Conservation (phyloP, 1,284 basidiomycete species). For the Mixia osmundae region DNA sequence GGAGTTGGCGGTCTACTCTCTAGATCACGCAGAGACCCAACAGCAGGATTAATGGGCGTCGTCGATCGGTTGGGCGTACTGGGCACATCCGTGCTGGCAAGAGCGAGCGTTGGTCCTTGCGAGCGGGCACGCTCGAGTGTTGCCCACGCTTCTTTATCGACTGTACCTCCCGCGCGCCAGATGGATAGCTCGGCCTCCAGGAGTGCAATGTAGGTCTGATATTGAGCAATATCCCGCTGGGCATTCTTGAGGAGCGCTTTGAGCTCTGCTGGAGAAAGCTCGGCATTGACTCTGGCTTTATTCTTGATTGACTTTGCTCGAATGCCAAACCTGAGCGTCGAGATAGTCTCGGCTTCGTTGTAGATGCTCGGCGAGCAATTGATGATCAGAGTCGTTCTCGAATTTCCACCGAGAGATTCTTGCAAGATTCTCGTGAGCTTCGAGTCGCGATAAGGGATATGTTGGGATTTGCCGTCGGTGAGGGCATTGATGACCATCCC, state of each 20-base stretch:
- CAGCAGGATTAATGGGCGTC: slow-evolving; percentile 53
- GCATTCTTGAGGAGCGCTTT: slow-evolving; percentile 79
- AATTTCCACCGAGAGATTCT: slow-evolving; percentile 98
- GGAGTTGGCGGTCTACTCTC: slow-evolving; percentile 26
- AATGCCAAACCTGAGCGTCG: slow-evolving; percentile 92
- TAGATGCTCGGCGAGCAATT: slow-evolving; percentile 95
- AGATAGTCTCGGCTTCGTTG: slow-evolving; percentile 92
- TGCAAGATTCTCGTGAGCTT: slow-evolving; percentile 97
- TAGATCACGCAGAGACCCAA: slow-evolving; percentile 43
- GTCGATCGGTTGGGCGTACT: slow-evolving; percentile 32
- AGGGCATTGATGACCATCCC: slow-evolving; percentile 99
- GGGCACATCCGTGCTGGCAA: slow-evolving; percentile 27
- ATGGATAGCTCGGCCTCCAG: slow-evolving; percentile 76
- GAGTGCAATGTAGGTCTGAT: slow-evolving; percentile 65
- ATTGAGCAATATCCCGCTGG: slow-evolving; percentile 55
- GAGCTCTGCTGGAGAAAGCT: slow-evolving; percentile 87
- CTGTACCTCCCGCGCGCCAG: slow-evolving; percentile 71
- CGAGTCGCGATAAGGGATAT: slow-evolving; percentile 96
- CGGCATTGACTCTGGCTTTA: slow-evolving; percentile 92
- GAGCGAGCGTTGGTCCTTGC: slow-evolving; percentile 13
- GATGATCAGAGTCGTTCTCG: slow-evolving; percentile 93
- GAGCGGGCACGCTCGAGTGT: slow-evolving; percentile 33
- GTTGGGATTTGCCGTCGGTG: slow-evolving; percentile 87
- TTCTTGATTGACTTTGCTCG: slow-evolving; percentile 97
- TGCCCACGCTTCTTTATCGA: slow-evolving; percentile 68